A percentile compares a stretch with the other conserved stretches of the same genome.
These are phyloP conservation scores for Tuber calosporum DNA, from an alignment of 495 filamentous ascomycete species.

Conservation along the genomic window DNA sequence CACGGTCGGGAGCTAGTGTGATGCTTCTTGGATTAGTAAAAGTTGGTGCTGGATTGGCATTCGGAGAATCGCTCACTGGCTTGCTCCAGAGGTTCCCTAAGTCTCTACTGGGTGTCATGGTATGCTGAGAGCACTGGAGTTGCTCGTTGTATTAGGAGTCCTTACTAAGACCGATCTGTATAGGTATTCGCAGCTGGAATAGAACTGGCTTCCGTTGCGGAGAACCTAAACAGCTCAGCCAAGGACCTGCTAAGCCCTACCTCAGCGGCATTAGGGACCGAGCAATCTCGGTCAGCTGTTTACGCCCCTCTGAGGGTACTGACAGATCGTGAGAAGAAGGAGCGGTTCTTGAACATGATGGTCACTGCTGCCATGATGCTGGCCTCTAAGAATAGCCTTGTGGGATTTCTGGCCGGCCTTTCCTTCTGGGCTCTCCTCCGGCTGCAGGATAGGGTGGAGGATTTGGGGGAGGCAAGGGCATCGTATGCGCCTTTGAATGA, in stretches of 20 bases:
- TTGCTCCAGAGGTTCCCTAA: slow-evolving; percentile 64
- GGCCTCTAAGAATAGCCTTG: slow-evolving; percentile 81
- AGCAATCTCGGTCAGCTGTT: slow-evolving; percentile 40
- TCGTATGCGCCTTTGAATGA: not conserved
- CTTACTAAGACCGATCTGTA: slow-evolving; percentile 1
- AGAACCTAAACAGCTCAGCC: slow-evolving; percentile 67
- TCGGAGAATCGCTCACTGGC: slow-evolving; percentile 60
- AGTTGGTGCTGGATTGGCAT: slow-evolving; percentile 63
- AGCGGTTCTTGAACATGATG: slow-evolving; percentile 80
- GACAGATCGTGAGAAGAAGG: slow-evolving; percentile 56
- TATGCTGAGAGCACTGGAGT: slow-evolving; percentile 10
- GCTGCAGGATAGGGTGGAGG: slow-evolving; percentile 42
- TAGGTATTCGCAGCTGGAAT: slow-evolving; percentile 70
- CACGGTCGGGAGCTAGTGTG: slow-evolving; percentile 74
- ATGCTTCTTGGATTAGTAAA: slow-evolving; percentile 73
- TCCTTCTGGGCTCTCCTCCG: slow-evolving; percentile 45
- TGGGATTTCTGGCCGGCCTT: slow-evolving; percentile 76
- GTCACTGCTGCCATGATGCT: slow-evolving; percentile 71
- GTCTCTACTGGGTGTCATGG: slow-evolving; percentile 73
- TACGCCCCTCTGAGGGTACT: slow-evolving; percentile 42
- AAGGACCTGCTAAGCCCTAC: slow-evolving; percentile 50
- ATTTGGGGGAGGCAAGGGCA: slow-evolving; percentile 14
- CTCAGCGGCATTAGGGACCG: slow-evolving; percentile 42
- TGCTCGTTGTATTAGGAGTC: not conserved
- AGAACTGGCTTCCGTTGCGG: slow-evolving; percentile 75